Conservation (phyloP, 768 basidiomycete species). For the Xerocomus potaroensis region DNA sequence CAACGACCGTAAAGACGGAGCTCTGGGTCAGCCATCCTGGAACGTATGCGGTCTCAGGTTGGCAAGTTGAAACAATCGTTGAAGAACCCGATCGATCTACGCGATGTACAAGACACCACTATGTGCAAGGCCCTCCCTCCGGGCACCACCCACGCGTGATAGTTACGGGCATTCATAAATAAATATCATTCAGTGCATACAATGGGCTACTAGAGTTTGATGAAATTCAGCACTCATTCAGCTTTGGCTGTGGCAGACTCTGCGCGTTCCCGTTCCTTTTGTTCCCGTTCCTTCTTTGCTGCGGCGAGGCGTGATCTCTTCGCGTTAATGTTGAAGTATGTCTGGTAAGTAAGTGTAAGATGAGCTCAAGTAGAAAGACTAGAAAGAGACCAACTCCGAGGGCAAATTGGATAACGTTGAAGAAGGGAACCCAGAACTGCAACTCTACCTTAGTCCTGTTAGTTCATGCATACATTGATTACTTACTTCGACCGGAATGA, state of each 20-base stretch:
- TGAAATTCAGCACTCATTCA: conserved; percentile 13
- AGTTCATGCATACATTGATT: background rate
- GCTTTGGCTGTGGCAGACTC: conserved; percentile 15
- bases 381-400: conserved; percentile 54
- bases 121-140: conserved; percentile 35
- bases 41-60: conserved; percentile 58
- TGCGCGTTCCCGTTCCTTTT: conserved; percentile 33
- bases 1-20: conserved; percentile 41
- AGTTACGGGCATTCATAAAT: conserved; percentile 20
- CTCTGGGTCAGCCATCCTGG: conserved; percentile 65
- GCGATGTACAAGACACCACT: conserved; percentile 38
- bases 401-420: conserved; percentile 72
- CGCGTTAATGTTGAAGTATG: conserved; percentile 68
- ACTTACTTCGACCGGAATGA: conserved; percentile 69
- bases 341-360: conserved; percentile 36
- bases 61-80: conserved; percentile 69
- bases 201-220: conserved; percentile 14
- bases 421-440: conserved; percentile 86
- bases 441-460: conserved; percentile 3
- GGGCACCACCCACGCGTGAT: conserved; percentile 32
- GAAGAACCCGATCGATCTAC: conserved; percentile 31
- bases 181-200: conserved; percentile 14
- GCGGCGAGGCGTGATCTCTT: conserved; percentile 59
- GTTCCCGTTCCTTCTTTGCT: conserved; percentile 44
- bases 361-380: background rate